phyloP scores from a whole-genome alignment of 345 rosid species.

The Microthlaspi erraticum region DNA sequence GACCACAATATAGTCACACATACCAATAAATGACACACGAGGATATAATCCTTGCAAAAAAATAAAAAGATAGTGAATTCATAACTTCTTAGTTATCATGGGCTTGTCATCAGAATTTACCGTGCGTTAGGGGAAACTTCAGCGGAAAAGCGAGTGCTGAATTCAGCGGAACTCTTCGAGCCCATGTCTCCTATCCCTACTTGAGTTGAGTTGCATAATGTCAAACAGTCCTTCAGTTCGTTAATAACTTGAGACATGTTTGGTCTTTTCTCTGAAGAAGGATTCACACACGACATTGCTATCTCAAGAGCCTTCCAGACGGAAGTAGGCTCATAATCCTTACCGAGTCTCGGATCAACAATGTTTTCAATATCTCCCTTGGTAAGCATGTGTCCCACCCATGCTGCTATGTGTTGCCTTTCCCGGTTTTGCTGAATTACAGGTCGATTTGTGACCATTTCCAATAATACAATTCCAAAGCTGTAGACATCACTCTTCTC shows the following conservation, averaged over 20 bases:
- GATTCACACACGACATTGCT: constrained; percentile 29
- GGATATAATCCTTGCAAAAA: background rate
- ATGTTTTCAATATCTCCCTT: constrained; percentile 12
- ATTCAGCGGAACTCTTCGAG: constrained; percentile 15
- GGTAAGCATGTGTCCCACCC: constrained; percentile 18
- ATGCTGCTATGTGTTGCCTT: constrained; percentile 31
- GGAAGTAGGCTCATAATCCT: constrained; percentile 16
- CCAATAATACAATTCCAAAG: constrained; percentile 48
- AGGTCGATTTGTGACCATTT: constrained; percentile 43
- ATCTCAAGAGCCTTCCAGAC: constrained; percentile 37
- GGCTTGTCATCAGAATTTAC: background rate
- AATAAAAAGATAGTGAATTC: background rate
- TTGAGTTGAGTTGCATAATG: constrained; percentile 9
- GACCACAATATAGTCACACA: too few species aligned
- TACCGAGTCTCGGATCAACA: constrained; percentile 8
- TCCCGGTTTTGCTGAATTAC: constrained; percentile 21
- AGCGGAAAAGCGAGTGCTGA: background rate
- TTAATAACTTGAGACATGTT: constrained; percentile 31
- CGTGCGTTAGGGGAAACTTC: constrained; percentile 26
- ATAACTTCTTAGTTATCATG: background rate
- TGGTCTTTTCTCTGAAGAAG: constrained; percentile 34
- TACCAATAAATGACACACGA: too few species aligned
- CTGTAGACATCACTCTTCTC: constrained; percentile 57
- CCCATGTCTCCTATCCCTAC: background rate
- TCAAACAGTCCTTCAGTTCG: constrained; percentile 17